Conservation (phyloP, 2,329 filamentous ascomycete species). For the Microdochium bolleyi region DNA sequence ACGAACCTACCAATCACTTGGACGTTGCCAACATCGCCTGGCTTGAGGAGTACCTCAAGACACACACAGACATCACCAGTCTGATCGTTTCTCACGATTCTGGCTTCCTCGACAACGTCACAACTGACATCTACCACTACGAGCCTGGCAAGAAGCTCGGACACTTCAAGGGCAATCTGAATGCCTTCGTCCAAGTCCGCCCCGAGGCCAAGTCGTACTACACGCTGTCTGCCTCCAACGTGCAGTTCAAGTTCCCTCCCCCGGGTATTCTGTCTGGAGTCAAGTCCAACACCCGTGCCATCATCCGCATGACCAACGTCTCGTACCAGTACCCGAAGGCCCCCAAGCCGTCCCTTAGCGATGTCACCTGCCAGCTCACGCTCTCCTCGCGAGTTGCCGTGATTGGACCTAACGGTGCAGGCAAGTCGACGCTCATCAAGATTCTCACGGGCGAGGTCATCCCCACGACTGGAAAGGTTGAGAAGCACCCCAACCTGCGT, state of each 20-base stretch:
- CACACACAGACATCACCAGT: constrained; percentile 92
- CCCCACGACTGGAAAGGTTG: constrained; percentile 75
- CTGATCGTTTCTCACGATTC: constrained; percentile 99
- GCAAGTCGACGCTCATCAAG: constrained; percentile 98
- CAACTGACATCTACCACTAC: constrained; percentile 98
- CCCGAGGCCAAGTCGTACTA: constrained; percentile 98
- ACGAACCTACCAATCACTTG: constrained; percentile 98
- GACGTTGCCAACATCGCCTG: constrained; percentile 95
- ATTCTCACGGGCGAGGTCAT: constrained; percentile 88
- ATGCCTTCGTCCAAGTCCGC: constrained; percentile 76
- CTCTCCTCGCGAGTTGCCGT: constrained; percentile 92
- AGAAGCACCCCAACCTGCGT: constrained; percentile 97
- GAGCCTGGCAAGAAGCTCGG: constrained; percentile 90
- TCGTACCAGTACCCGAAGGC: constrained; percentile 91
- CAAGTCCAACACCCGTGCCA: constrained; percentile 88
- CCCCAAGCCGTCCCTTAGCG: constrained; percentile 75
- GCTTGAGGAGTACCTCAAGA: constrained; percentile 91
- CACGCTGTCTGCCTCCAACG: constrained; percentile 78
- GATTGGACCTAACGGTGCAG: constrained; percentile 94
- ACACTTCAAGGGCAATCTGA: constrained; percentile 75
- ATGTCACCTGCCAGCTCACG: constrained; percentile 80
- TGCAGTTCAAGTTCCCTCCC: constrained; percentile 96
- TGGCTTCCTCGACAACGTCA: constrained; percentile 91
- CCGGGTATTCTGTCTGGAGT: constrained; percentile 91
- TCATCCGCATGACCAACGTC: constrained; percentile 89